These are phyloP conservation scores for Podospora anserina DNA, from an alignment of 495 filamentous ascomycete species.

Conservation along the genomic window DNA sequence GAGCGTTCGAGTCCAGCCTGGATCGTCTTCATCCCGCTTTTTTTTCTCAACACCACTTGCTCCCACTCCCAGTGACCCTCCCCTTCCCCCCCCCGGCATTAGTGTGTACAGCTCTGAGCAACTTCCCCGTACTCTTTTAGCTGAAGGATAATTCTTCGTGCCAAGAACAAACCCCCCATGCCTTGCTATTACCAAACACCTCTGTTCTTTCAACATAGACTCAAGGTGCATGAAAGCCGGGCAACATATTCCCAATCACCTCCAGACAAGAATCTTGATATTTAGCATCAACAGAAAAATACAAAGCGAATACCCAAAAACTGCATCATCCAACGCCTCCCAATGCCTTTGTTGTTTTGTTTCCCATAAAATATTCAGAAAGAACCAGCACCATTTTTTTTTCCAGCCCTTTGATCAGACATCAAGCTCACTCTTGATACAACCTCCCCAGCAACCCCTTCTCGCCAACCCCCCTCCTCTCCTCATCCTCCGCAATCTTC, in stretches of 20 bases:
- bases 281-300: background rate
- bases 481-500: slow-evolving; percentile 32
- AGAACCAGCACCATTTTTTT: background rate
- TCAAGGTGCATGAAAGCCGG: slow-evolving; percentile 82
- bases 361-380: background rate
- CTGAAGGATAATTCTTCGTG: slow-evolving; percentile 97
- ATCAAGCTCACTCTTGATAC: slow-evolving; percentile 29
- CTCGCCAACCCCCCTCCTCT: slow-evolving; percentile 22
- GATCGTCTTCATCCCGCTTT: background rate
- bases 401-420: background rate
- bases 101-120: slow-evolving; percentile 98
- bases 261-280: background rate
- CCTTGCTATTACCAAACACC: slow-evolving; percentile 93
- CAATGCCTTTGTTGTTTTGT: background rate
- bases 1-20: background rate
- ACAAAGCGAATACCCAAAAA: background rate
- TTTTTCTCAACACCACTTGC: background rate
- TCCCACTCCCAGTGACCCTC: background rate
- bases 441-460: slow-evolving; percentile 27
- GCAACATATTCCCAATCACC: slow-evolving; percentile 54
- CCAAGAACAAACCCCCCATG: slow-evolving; percentile 65
- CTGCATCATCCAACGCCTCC: background rate
- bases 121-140: slow-evolving; percentile 63
- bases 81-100: slow-evolving; percentile 61
- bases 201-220: slow-evolving; percentile 54